phyloP scores from a whole-genome alignment of 2,329 filamentous ascomycete genomes.

The Diaporthe sp. region DNA sequence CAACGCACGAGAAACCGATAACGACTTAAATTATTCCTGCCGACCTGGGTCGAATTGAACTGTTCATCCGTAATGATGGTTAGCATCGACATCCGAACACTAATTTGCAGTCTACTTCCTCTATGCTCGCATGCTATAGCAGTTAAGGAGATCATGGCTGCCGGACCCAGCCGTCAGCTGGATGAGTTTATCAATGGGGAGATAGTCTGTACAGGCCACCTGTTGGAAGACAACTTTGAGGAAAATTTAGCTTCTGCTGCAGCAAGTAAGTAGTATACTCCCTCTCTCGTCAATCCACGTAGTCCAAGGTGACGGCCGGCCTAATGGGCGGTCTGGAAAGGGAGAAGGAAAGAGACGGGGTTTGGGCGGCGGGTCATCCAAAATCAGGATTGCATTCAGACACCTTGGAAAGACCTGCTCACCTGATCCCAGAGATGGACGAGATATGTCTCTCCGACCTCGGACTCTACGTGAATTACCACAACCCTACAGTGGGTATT shows the following conservation, averaged over 20 bases:
- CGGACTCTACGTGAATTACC: not conserved
- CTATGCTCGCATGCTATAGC: not conserved
- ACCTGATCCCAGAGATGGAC: not conserved
- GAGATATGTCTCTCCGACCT: not conserved
- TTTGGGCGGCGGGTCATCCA: not conserved
- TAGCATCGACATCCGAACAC: not conserved
- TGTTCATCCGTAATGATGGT: not conserved
- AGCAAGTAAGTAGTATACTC: not conserved
- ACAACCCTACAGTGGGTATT: not conserved
- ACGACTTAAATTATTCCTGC: too few species aligned
- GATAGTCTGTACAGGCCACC: not conserved
- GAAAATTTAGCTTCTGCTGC: not conserved
- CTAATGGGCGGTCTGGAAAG: not conserved
- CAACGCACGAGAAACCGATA: not conserved
- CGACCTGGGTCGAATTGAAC: too few species aligned
- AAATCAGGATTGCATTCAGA: not conserved
- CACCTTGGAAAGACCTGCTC: not conserved
- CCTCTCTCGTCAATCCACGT: too few species aligned
- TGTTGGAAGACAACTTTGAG: not conserved
- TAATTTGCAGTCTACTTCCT: not conserved
- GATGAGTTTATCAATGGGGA: not conserved
- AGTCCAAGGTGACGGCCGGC: too few species aligned
- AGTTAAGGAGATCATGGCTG: not conserved
- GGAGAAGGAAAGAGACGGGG: not conserved
- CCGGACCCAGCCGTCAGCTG: too few species aligned